Evolutionary conservation across 148 eudicot species (phyloP).

Genomic region (Silene uniflora): DNA sequence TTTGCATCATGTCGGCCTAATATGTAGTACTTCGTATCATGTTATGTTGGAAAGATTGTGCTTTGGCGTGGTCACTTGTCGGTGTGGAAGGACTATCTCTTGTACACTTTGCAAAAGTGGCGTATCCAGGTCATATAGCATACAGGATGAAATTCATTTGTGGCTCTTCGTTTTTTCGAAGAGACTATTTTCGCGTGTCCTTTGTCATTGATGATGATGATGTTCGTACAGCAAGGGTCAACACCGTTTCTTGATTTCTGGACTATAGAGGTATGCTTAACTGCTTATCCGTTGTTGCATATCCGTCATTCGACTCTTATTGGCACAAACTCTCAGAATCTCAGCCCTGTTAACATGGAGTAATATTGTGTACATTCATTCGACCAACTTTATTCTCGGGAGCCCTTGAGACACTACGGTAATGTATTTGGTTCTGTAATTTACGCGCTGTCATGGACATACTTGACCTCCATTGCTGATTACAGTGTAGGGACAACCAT

Average conservation of each 20-base stretch:
- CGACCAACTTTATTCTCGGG: too few species aligned
- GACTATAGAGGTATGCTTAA: too few species aligned
- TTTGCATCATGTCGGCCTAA: background rate
- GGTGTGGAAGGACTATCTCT: too few species aligned
- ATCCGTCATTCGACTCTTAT: background rate
- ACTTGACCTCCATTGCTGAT: background rate
- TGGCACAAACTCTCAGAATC: background rate
- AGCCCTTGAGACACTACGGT: background rate
- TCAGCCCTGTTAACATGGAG: too few species aligned
- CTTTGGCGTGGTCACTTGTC: too few species aligned
- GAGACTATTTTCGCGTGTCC: too few species aligned
- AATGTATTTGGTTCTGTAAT: too few species aligned
- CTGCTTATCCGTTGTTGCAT: background rate
- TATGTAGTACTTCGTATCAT: background rate
- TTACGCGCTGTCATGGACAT: background rate
- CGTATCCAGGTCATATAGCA: background rate
- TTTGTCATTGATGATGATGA: background rate
- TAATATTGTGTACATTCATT: too few species aligned
- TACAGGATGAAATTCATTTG: background rate
- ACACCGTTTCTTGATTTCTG: background rate
- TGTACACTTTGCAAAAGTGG: background rate
- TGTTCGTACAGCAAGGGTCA: background rate
- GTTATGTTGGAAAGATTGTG: background rate
- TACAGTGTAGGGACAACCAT: background rate
- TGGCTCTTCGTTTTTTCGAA: background rate